Base-by-base conservation (phyloP, 768 basidiomycete genomes). In the Serendipita sp. region DNA sequence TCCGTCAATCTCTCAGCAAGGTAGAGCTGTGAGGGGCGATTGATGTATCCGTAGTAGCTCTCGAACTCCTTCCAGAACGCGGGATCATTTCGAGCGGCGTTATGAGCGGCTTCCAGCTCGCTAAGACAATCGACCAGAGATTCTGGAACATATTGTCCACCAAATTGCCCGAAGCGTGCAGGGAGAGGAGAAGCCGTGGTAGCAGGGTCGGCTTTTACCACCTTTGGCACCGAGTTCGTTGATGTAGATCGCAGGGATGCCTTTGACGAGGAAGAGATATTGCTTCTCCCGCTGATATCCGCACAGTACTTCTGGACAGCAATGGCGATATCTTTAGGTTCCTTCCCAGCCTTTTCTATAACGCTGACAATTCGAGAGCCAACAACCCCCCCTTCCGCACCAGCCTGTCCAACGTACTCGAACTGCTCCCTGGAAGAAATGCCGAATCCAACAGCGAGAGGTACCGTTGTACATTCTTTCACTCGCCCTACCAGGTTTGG, bases 121-220 rank as follows among this genome's bases (percentile, higher is more conserved):
- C 82, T 76, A 45, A 98, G 78, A 69, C 89, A 91, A 71, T 94
- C 96, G 69, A 94, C 87, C n/a, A 98, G 78, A 13, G 92, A 85
- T 74, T 98, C 96, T 0, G 96, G 93, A 3, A 97, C 96, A 75
- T 93, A 99, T 69, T 96, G 93, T 2, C 96, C 96, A 37, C 96
- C 96, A 71, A 94, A 99, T 66, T 92, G 79, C 43, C 96, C 96
- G 69, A 99, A 99, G 55, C 92, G 81, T 1, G 84, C 78, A 1
- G 94, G 91, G 0, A 98, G 77, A 15, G 78, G 76, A 58, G 74
- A 68, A 44, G 73, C 71, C 16, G 70, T 55, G 0, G 70, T 64
- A n/a, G 72, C 66, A 5, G 74, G 68, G 8, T 67, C 73, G 48
- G 73, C 68, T 15, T 73, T 67, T 66, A 66, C 73, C n/a, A 68